These are phyloP conservation scores for Pichia phayaonensis DNA, from an alignment of 805 yeast species.

Conservation along the genomic window DNA sequence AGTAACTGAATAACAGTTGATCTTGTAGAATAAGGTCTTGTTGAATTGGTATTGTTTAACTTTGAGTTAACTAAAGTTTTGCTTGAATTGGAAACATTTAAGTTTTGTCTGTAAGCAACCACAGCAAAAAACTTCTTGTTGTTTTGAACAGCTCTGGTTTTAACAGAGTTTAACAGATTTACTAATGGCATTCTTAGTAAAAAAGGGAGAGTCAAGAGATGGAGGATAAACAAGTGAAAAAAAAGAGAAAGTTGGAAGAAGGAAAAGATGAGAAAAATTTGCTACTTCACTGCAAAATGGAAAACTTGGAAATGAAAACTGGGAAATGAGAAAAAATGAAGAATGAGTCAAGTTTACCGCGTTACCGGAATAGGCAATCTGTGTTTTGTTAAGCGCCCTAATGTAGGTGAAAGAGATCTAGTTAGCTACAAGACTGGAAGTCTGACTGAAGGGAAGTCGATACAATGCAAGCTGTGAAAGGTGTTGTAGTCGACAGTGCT, in stretches of 20 bases:
- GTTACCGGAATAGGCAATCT: conserved; percentile 11
- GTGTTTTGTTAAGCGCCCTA: background rate
- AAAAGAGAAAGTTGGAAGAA: background rate
- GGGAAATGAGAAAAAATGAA: background rate
- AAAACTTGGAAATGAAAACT: background rate
- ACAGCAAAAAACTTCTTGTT: conserved; percentile 4
- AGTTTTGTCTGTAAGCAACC: conserved; percentile 5
- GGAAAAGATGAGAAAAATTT: background rate
- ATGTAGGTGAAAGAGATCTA: background rate
- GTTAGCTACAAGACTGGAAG: no score
- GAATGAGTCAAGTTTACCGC: conserved; percentile 13
- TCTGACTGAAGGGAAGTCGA: no score
- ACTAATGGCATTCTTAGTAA: conserved; percentile 6
- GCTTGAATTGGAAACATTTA: background rate
- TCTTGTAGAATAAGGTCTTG: conserved; percentile 53
- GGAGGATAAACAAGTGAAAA: background rate
- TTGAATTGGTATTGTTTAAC: background rate
- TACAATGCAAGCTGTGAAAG: no score
- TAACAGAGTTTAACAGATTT: conserved; percentile 1
- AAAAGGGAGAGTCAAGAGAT: no score
- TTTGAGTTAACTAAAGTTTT: background rate
- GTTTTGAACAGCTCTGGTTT: background rate
- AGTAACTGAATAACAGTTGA: conserved; percentile 92
- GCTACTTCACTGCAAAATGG: background rate
- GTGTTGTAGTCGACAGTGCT: no score